phyloP scores from a whole-genome alignment of 192 early-diverging fungal species.

The Coemansia sp. region DNA sequence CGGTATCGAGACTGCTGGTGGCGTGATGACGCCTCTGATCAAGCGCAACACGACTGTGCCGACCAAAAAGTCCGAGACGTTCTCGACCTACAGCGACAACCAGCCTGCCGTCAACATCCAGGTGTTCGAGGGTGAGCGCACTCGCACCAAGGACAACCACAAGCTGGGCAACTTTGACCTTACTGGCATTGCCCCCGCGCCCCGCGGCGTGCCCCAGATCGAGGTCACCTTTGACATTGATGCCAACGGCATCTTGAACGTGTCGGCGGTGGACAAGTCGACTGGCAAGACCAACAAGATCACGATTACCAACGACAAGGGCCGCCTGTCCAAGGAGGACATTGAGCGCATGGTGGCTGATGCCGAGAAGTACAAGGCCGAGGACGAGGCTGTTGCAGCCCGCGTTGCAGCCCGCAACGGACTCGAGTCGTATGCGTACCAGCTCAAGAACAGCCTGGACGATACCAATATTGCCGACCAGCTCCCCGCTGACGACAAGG shows the following conservation, averaged over 20 bases:
- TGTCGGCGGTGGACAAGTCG: conserved; percentile 90
- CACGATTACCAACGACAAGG: conserved; percentile 99
- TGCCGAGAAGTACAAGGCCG: conserved; percentile 94
- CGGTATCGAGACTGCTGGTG: conserved; percentile 98
- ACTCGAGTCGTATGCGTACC: conserved; percentile 96
- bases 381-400: conserved; percentile 91
- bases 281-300: conserved; percentile 94
- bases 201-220: conserved; percentile 95
- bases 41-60: conserved; percentile 97
- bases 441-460: conserved; percentile 87
- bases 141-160: conserved; percentile 98
- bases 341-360: conserved; percentile 97
- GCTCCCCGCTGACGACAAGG: conserved; percentile 85
- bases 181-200: conserved; percentile 94
- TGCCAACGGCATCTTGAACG: conserved; percentile 97
- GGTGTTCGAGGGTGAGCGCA: conserved; percentile 97
- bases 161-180: conserved; percentile 97
- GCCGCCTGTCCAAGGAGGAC: conserved; percentile 95
- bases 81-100: conserved; percentile 98
- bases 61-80: conserved; percentile 97
- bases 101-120: conserved; percentile 97
- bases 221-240: conserved; percentile 97
- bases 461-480: conserved; percentile 82
- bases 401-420: conserved; percentile 91
- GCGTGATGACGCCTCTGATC: conserved; percentile 97